Conservation (phyloP, 164 flowering plant genomes). For the Umbilicus rupestris region DNA sequence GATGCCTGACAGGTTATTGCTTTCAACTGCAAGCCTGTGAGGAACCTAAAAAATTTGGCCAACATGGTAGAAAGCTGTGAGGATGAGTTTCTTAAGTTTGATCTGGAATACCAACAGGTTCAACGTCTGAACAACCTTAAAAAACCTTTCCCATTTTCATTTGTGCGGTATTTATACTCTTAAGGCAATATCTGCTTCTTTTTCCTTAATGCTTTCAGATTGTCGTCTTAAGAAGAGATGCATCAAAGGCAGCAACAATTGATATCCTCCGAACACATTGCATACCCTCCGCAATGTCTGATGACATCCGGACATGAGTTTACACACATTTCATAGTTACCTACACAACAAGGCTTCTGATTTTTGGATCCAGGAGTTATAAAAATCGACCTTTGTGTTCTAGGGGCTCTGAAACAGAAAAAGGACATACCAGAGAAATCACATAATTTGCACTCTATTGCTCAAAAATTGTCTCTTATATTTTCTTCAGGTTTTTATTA, state of each 20-base stretch:
- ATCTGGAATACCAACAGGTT: constrained; percentile 82
- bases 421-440: too few species aligned
- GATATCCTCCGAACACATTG: constrained; percentile 82
- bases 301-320: constrained; percentile 62
- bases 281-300: constrained; percentile 91
- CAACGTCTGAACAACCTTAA: constrained; percentile 7
- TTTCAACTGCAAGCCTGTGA: constrained; percentile 73
- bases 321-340: background rate
- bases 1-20: constrained; percentile 47
- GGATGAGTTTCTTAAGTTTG: constrained; percentile 71
- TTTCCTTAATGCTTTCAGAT: constrained; percentile 33
- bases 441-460: too few species aligned
- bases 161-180: background rate
- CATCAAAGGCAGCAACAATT: constrained; percentile 74
- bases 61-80: constrained; percentile 70
- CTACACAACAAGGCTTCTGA: background rate
- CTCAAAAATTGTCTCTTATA: too few species aligned
- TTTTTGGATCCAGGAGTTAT: background rate
- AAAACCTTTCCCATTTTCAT: background rate
- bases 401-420: too few species aligned
- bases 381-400: background rate
- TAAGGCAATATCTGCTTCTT: background rate
- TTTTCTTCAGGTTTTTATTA: too few species aligned
- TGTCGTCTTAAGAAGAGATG: constrained; percentile 57
- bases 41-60: constrained; percentile 71